Base-by-base conservation (phyloP, 306 rosid genomes). In the Ormosia emarginata region DNA sequence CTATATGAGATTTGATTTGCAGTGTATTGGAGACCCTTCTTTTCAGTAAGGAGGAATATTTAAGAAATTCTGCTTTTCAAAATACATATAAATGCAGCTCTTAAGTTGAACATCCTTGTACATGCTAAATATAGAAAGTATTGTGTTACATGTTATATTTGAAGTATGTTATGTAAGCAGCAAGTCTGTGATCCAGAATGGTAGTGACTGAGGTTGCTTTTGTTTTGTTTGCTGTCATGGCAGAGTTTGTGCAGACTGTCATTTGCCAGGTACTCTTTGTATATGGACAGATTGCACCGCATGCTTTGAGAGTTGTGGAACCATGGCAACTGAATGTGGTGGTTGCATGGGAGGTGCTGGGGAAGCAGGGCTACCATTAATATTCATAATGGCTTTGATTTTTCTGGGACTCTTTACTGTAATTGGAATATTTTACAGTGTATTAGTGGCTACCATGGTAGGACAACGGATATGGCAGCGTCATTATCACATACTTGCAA, bases 381-480 rank as follows among this genome's bases (percentile, higher is more conserved):
- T 92, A 67, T 87, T 89, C 74, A 91, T 92, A 74, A 86, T 89
- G 97, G 89, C 92, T 58, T 80, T 92, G 87, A 56, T 92, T 81
- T 86, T 91, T 66, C 81, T 91, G 75, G 93, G 93, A 66, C 90
- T 92, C 75, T 92, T 92, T 71, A 88, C 94, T 13, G 79, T 92
- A 72, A 83, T 90, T 80, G 97, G 97, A 50, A 90, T 92, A 81
- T 92, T 92, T 91, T 92, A 92, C 76, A 92, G 97, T 55, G 97
- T 90, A 39, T 86, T 92, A 79, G 97, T 90, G 72, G 97, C 95
- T 75, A 90, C 97, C 59, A 92, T 92, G 97, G 93, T 92, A 47
- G 97, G 93, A 59, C 97, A 92, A 75, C 82, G 95, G 81, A 92
- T 92, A 56, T 92, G 97, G 93, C 97, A 92, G 86, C 91, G 95